Base-by-base conservation (phyloP, 208 protist genomes). In the Acanthamoeba castellanii region DNA sequence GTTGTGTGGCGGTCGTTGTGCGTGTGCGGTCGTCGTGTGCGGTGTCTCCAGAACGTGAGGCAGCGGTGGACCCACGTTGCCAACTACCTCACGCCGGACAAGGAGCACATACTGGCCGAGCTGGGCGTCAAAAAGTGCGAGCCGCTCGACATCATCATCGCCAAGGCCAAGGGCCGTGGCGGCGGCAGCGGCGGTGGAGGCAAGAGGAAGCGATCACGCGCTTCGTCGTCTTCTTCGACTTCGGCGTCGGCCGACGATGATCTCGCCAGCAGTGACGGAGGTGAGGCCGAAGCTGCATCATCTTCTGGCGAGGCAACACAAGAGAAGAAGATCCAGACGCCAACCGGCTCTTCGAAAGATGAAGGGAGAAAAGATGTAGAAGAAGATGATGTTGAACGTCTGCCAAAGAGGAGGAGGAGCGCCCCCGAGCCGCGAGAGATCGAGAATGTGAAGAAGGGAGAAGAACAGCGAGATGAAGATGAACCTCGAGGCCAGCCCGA, bases 31-130 rank as follows among this genome's bases (percentile, higher is more conserved):
- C 25, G 25, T 85, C 20, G 11, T 45, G 42, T 22, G 13, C 11
- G n/a, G 9, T 30, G 34, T 18, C 78, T 87, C 55, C 47, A 87
- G 78, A 87, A 87, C 45, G 78, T 87, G 27, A 9, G 78, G 27
- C 78, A 87, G 78, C 78, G 78, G 47, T 87, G 78, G 78, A 87
- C 78, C 1, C 78, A 87, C 45, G 78, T 87, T 2, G 22, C 78
- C n/a, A 18, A 87, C 78, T 87, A 87, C 78, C 78, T 87, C n/a
- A 52, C 78, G 37, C 78, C 78, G 20, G 78, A 87, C 78, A 87
- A 87, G 50, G 78, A 52, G 47, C 45, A 34, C 8, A 52, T 87
- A 11, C 47, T 87, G 25, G 20, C 20, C 32, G 78, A 87, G 78
- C 47, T 87, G 47, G 78, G 78, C 9, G 78, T 87, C 14, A 87